phyloP scores from a whole-genome alignment of 2,329 filamentous ascomycete genomes.

The Neofusicoccum ribis region DNA sequence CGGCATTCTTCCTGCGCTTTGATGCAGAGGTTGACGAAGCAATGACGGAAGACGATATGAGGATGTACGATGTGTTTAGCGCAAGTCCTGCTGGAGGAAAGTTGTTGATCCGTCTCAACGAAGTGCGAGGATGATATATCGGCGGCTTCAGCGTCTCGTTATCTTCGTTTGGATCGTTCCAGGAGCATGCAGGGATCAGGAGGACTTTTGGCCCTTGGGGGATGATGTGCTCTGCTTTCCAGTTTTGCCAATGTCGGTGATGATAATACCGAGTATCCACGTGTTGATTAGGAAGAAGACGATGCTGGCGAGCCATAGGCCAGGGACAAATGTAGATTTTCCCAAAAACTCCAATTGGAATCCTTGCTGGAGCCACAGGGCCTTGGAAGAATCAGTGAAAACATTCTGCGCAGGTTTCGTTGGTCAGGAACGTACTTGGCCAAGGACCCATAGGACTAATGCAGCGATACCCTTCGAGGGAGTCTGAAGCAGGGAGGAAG shows the following conservation, averaged over 20 bases:
- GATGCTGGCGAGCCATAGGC: conserved; percentile 74
- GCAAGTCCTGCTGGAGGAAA: neutral
- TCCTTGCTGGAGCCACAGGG: conserved; percentile 52
- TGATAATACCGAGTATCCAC: conserved; percentile 81
- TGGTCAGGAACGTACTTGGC: conserved; percentile 55
- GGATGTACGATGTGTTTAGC: neutral
- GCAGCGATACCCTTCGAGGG: conserved; percentile 65
- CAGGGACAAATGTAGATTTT: conserved; percentile 78
- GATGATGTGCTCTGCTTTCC: neutral
- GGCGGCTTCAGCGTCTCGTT: no score
- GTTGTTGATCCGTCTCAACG: neutral
- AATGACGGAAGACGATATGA: neutral
- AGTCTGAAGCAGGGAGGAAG: conserved; percentile 67
- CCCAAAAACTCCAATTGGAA: conserved; percentile 63
- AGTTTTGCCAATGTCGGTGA: conserved; percentile 59
- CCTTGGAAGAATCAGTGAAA: conserved; percentile 26
- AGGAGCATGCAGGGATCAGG: neutral
- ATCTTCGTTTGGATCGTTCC: no score
- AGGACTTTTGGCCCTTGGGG: neutral
- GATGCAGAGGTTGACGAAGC: neutral
- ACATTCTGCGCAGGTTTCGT: neutral
- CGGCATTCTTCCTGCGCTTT: neutral
- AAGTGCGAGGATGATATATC: neutral
- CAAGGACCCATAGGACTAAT: conserved; percentile 69
- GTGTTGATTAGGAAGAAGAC: conserved; percentile 83